Percentiles rank a stretch among this genome's conserved stretches.
Conservation (phyloP, 495 filamentous ascomycete genomes). For the Tuber brumale region DNA sequence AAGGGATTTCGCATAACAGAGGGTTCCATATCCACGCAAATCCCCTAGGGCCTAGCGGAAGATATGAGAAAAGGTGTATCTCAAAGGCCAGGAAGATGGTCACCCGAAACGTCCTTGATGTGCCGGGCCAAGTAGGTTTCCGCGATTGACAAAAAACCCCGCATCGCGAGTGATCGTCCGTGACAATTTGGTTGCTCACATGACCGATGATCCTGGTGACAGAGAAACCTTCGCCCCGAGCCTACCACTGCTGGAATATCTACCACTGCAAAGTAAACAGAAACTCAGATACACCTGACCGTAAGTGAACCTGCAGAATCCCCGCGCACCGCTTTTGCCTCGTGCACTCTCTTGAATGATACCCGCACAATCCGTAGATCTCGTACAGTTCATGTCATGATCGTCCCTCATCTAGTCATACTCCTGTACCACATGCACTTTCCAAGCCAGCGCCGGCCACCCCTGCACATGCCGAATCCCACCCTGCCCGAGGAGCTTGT, state of each 20-base stretch:
- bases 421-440: too few relatives aligned
- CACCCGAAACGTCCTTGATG: neutral
- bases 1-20: neutral
- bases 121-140: neutral
- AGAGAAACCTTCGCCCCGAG: neutral
- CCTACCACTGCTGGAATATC: neutral
- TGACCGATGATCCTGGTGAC: neutral
- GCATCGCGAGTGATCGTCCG: neutral
- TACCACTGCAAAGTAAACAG: neutral
- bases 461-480: conserved; percentile 46
- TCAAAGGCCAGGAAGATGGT: neutral
- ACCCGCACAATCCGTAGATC: neutral
- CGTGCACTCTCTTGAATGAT: neutral
- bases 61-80: neutral
- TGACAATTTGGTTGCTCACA: neutral
- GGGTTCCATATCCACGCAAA: too few relatives aligned
- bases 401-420: too few relatives aligned
- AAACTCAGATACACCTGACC: neutral
- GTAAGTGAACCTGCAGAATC: neutral
- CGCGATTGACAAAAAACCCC: neutral
- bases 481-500: conserved; percentile 48
- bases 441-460: conserved; percentile 45
- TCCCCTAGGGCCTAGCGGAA: too few relatives aligned
- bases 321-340: neutral
- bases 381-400: neutral